Conservation (phyloP, 2,329 filamentous ascomycete species). For the Pseudocercospora fijiensis region DNA sequence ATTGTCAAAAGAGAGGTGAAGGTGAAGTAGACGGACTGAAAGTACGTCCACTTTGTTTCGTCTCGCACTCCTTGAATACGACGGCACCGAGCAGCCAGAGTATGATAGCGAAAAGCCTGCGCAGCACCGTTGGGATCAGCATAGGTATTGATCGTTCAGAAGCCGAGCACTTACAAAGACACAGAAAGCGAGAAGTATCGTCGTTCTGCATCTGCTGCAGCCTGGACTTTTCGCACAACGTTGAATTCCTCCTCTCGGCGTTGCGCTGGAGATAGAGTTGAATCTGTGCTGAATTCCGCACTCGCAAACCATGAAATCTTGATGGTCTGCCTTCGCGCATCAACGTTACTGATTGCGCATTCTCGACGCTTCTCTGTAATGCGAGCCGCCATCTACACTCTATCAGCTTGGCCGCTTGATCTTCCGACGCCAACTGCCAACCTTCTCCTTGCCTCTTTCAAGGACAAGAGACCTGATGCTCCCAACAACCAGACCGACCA, state of each 20-base stretch:
- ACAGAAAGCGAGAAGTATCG: slow-evolving; percentile 44
- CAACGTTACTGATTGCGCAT: slow-evolving; percentile 42
- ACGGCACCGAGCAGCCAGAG: slow-evolving; percentile 53
- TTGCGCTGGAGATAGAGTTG: slow-evolving; percentile 37
- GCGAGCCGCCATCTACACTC: slow-evolving; percentile 44
- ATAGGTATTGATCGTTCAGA: background rate
- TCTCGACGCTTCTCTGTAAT: slow-evolving; percentile 52
- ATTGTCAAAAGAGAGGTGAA: slow-evolving; percentile 56
- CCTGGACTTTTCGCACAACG: slow-evolving; percentile 49
- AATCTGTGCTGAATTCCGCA: slow-evolving; percentile 47
- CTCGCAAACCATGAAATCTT: slow-evolving; percentile 44
- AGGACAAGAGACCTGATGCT: slow-evolving; percentile 53
- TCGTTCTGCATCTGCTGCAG: slow-evolving; percentile 42
- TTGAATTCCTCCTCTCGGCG: slow-evolving; percentile 52
- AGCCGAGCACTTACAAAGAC: slow-evolving; percentile 29
- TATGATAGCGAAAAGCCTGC: slow-evolving; percentile 39
- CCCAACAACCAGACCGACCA: slow-evolving; percentile 56
- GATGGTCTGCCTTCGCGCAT: slow-evolving; percentile 44
- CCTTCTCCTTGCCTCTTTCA: slow-evolving; percentile 52
- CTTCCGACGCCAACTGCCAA: background rate
- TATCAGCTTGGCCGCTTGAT: background rate
- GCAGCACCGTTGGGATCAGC: background rate
- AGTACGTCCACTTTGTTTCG: slow-evolving; percentile 52
- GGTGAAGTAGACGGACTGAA: slow-evolving; percentile 54
- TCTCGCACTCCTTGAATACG: slow-evolving; percentile 52